Conservation (phyloP, 441 rosid genomes). For the Jatropha multifida region DNA sequence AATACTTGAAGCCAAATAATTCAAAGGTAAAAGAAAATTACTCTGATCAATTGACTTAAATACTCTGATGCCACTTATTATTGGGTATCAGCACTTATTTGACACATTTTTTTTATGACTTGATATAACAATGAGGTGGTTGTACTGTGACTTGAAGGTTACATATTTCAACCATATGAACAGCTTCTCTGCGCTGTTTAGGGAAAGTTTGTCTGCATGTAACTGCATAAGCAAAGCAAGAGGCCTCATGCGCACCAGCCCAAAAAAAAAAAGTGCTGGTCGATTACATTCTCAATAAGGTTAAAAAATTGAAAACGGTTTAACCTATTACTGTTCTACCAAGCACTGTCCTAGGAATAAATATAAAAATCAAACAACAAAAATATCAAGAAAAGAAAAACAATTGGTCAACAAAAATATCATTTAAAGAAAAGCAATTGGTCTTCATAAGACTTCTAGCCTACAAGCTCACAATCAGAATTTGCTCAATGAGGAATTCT, state of each 20-base stretch:
- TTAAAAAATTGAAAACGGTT: background rate
- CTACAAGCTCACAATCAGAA: background rate
- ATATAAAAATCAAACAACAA: background rate
- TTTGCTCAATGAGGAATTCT: background rate
- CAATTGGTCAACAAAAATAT: background rate
- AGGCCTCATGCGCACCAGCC: background rate
- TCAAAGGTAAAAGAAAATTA: background rate
- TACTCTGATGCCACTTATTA: too few relatives aligned
- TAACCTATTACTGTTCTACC: background rate
- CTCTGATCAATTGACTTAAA: background rate
- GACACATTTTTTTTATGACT: background rate
- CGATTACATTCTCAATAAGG: background rate
- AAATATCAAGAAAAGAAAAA: too few relatives aligned
- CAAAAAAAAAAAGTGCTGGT: background rate
- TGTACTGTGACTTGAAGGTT: background rate
- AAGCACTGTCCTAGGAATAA: background rate
- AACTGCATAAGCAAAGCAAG: background rate
- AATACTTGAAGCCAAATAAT: background rate
- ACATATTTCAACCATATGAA: background rate
- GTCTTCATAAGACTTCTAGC: background rate
- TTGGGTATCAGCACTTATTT: background rate
- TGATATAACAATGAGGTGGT: background rate
- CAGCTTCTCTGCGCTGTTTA: background rate
- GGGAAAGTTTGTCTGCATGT: background rate
- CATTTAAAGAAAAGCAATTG: background rate